Conservation (phyloP, 2,329 filamentous ascomycete genomes). For the Pyricularia pennisetigena region DNA sequence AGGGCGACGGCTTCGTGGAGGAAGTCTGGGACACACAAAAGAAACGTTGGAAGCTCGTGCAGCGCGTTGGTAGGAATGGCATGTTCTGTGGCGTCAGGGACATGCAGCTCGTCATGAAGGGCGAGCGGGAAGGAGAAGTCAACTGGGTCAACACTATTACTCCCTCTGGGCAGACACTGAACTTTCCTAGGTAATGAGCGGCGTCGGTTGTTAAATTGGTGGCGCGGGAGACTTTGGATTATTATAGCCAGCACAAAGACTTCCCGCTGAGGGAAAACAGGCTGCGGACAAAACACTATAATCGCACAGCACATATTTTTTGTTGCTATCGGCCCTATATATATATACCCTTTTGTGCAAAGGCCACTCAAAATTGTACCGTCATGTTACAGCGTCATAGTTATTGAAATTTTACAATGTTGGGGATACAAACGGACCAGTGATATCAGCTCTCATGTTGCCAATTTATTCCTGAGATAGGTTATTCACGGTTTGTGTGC, state of each 20-base stretch:
- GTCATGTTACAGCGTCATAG: background rate
- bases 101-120: constrained; percentile 27
- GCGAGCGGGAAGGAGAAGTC: constrained; percentile 17
- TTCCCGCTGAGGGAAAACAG: background rate
- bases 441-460: too few species aligned
- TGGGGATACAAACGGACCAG: too few species aligned
- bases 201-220: background rate
- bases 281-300: background rate
- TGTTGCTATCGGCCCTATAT: background rate
- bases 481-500: too few species aligned
- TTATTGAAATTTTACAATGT: background rate
- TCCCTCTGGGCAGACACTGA: constrained; percentile 21
- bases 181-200: constrained; percentile 15
- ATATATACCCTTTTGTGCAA: background rate
- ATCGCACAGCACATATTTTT: background rate
- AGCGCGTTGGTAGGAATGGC: constrained; percentile 36
- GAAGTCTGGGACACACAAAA: constrained; percentile 33
- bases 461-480: too few species aligned
- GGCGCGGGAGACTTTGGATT: background rate
- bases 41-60: constrained; percentile 27
- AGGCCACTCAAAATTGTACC: background rate
- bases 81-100: constrained; percentile 46
- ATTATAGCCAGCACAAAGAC: background rate
- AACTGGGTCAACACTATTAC: constrained; percentile 25
- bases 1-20: constrained; percentile 44